Percentiles rank a stretch among this genome's conserved stretches.
phyloP scores from a whole-genome alignment of 1,284 basidiomycete genomes.

The Anthracocystis panici-leucophaei region DNA sequence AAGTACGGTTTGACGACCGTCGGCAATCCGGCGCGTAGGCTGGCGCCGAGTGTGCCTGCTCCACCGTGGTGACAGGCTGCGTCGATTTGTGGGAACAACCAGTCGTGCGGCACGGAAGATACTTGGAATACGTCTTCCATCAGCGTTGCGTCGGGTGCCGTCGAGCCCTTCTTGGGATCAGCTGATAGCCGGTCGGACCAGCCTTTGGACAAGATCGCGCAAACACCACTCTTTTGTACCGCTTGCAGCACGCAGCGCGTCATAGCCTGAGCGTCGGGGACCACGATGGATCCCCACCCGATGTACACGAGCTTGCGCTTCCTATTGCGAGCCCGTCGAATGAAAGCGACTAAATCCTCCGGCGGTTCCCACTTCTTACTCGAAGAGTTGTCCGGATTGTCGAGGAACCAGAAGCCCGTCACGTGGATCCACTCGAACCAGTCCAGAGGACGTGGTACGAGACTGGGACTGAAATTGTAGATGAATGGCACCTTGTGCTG shows the following conservation, averaged over 20 bases:
- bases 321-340: conserved; percentile 78
- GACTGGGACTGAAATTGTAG: conserved; percentile 91
- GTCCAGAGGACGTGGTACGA: conserved; percentile 78
- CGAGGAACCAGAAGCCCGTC: conserved; percentile 73
- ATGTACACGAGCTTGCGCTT: conserved; percentile 96
- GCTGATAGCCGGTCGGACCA: conserved; percentile 85
- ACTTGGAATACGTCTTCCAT: conserved; percentile 79
- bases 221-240: conserved; percentile 81
- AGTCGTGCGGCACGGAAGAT: conserved; percentile 92
- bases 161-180: conserved; percentile 32
- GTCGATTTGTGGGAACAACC: conserved; percentile 93
- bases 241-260: conserved; percentile 90
- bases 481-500: conserved; percentile 96
- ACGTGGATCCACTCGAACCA: conserved; percentile 99
- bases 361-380: conserved; percentile 87
- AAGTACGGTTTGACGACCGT: conserved; percentile 98
- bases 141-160: conserved; percentile 74
- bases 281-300: conserved; percentile 98
- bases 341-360: conserved; percentile 81
- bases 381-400: conserved; percentile 82
- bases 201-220: conserved; percentile 93
- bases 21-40: conserved; percentile 88
- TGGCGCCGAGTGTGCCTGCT: conserved; percentile 94
- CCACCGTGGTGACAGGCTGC: conserved; percentile 97
- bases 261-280: conserved; percentile 91